Conservation (phyloP, 179 eudicot genomes). For the Patellifolia procumbens region DNA sequence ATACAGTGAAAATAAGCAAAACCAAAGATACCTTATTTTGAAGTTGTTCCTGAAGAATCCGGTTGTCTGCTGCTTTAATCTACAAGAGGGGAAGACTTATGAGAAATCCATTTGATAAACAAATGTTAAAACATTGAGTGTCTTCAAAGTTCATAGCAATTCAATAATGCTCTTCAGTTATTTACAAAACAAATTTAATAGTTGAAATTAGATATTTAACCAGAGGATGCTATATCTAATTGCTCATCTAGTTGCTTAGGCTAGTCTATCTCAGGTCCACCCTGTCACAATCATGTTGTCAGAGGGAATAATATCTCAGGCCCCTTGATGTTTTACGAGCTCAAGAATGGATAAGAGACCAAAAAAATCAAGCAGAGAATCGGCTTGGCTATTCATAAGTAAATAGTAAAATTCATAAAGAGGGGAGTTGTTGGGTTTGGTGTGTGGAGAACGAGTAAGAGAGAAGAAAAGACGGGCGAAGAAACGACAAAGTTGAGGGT, state of each 20-base stretch:
- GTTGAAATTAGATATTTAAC: neutral
- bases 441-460: no score
- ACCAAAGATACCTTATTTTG: conserved; percentile 64
- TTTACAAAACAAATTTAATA: neutral
- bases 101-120: neutral
- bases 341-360: neutral
- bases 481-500: no score
- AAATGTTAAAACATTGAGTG: neutral
- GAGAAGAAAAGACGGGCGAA: no score
- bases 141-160: neutral
- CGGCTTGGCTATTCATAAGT: neutral
- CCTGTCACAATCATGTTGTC: neutral
- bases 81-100: conserved; percentile 29
- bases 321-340: neutral
- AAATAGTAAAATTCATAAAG: neutral
- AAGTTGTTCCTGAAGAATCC: conserved; percentile 94
- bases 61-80: conserved; percentile 93
- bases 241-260: neutral
- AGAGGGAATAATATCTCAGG: neutral
- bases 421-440: no score
- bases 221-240: neutral
- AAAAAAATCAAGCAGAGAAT: neutral
- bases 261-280: neutral
- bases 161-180: neutral
- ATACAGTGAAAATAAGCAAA: neutral